Evolutionary conservation across 305 asterid genomes (phyloP), one percentile per base, ranked within the genome.

Genomic region (Fraxinus latifolia): DNA sequence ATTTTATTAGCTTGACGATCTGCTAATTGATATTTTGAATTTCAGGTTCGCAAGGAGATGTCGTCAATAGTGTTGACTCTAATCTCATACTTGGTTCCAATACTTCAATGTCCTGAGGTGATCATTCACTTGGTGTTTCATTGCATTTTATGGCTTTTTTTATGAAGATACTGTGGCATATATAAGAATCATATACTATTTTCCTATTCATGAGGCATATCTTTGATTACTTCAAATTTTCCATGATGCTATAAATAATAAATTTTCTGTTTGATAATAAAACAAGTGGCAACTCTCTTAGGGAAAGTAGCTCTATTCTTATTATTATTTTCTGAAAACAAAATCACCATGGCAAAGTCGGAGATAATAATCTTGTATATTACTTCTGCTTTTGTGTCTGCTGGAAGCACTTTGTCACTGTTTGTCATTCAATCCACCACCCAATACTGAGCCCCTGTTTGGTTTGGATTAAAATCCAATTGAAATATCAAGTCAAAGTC

Each of bases 31-130:
- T 83, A 44, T 33, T 79, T 25, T 60, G 1, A 78, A 37, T 79
- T 83, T 89, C 95, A 96, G 99, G 94, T 96, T 85, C 94, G 85
- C 53, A 92, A 92, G 88, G 98, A 95, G 84, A 86, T 93, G 80
- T 92, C 99, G 68, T 97, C 99, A 8, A 81, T 95, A 47, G 98
- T 90, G 85, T 83, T 96, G 86, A 84, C 89, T 55, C 97, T 96
- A 14, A 84, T 93, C 82, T 89, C 98, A 79, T 91, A 93, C 89
- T 89, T 96, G 83, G 98, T 93, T 73, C 96, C 90, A 29, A 89
- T 96, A 80, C 99, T 96, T 81, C 96, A 92, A 85, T 94, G 90
- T 86, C 97, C 95, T 21, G 97, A 96, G 99, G 99, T 95, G 86
- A 89, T 77, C 36, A 78, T 47, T 68, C 71, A 27, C 82, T 82